Evolutionary conservation across 371 early-diverging fungal genomes (phyloP).

Genomic region (Rhizopus sp.): DNA sequence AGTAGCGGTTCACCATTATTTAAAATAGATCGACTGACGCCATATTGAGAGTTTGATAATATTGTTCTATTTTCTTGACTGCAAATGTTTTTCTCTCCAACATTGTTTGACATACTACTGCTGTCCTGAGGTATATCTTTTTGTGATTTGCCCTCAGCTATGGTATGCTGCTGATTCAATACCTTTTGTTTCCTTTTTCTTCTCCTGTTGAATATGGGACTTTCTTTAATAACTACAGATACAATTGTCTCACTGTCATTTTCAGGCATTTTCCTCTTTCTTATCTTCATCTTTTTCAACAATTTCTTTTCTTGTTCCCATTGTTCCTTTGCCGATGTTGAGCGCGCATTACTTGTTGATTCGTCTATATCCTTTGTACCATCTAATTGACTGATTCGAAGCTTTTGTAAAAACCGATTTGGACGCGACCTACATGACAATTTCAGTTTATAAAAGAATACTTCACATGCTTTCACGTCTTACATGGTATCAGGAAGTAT

Average conservation of each 20-base stretch:
- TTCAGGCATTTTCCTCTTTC: constrained; percentile 1
- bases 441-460: neutral
- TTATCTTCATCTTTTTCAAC: constrained; percentile 6
- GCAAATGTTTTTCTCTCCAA: no score
- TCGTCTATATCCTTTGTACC: constrained; percentile 42
- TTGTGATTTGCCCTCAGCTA: no score
- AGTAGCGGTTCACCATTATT: no score
- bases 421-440: constrained; percentile 4
- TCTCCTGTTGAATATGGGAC: constrained; percentile 1
- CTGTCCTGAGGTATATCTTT: no score
- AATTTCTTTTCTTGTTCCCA: constrained; percentile 14
- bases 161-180: no score
- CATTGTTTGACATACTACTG: no score
- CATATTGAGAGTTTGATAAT: no score
- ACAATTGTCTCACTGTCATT: neutral
- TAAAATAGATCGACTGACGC: no score
- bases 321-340: constrained; percentile 5
- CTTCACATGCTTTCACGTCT: neutral
- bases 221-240: constrained; percentile 1
- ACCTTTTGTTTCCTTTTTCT: neutral
- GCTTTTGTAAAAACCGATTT: constrained; percentile 2
- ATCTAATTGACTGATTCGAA: constrained; percentile 49
- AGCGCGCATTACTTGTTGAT: neutral
- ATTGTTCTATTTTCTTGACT: no score
- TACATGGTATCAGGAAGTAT: constrained; percentile 26